These are phyloP conservation scores for Sonneratia alba DNA, from an alignment of 345 rosid genomes.

Conservation along the genomic window DNA sequence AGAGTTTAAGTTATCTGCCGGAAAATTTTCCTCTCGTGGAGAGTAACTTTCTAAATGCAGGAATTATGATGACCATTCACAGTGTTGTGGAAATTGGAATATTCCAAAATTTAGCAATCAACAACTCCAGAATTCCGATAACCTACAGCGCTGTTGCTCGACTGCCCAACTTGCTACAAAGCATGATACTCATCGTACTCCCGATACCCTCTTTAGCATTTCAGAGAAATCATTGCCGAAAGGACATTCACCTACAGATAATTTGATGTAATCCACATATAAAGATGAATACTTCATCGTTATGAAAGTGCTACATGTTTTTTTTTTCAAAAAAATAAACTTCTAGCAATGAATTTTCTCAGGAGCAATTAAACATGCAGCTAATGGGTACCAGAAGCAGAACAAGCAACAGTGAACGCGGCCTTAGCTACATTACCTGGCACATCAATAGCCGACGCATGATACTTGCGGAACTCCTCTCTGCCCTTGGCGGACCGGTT, in stretches of 20 bases:
- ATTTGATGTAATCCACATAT: too few relatives aligned
- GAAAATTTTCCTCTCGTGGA: background rate
- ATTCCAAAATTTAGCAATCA: background rate
- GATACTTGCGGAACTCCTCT: constrained; percentile 84
- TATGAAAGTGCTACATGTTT: background rate
- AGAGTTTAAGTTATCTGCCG: background rate
- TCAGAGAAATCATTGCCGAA: too few relatives aligned
- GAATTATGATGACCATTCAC: background rate
- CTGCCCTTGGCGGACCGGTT: constrained; percentile 63
- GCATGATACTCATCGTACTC: background rate
- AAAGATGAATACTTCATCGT: background rate
- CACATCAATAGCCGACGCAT: constrained; percentile 74
- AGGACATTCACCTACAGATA: too few relatives aligned
- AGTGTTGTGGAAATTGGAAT: background rate
- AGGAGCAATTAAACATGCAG: background rate
- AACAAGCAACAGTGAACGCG: background rate
- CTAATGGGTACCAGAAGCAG: background rate
- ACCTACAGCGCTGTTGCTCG: background rate
- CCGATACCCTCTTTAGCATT: background rate
- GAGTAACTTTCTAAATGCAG: too few relatives aligned
- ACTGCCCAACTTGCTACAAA: background rate
- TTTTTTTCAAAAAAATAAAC: background rate
- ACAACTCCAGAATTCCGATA: background rate
- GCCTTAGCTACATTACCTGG: constrained; percentile 41
- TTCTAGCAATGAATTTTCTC: background rate